Percentiles rank a stretch among this genome's conserved stretches.
phyloP scores from a whole-genome alignment of 306 rosid species.

The Prunus kanzakura region DNA sequence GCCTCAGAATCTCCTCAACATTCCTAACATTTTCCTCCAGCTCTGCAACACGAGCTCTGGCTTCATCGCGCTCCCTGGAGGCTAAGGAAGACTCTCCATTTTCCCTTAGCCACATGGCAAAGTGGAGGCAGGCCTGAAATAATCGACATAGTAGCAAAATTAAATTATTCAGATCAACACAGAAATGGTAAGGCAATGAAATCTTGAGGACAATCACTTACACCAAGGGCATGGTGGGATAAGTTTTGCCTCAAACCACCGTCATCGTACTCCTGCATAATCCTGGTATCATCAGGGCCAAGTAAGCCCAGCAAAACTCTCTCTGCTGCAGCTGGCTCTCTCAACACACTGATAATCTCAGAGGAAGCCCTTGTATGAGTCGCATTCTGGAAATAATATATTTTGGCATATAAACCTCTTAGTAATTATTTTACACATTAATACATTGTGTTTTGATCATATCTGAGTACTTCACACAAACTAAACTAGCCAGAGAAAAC shows the following conservation, averaged over 20 bases:
- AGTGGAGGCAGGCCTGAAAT: conserved; percentile 11
- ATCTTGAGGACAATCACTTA: conserved; percentile 1
- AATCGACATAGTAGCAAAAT: neutral
- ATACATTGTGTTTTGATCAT: too few relatives aligned
- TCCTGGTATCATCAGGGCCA: conserved; percentile 1
- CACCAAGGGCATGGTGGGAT: conserved; percentile 4
- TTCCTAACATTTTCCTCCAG: neutral
- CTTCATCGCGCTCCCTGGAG: neutral
- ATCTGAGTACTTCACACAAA: too few relatives aligned
- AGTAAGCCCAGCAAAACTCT: conserved; percentile 1
- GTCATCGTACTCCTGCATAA: neutral
- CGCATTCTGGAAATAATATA: neutral
- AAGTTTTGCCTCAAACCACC: conserved; percentile 4
- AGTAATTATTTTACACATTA: neutral
- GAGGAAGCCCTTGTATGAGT: neutral
- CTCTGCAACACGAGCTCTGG: conserved; percentile 1
- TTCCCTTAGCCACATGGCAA: conserved; percentile 8
- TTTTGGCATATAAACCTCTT: neutral
- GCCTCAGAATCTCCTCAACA: neutral
- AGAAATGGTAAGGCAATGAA: neutral
- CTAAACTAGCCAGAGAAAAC: too few relatives aligned
- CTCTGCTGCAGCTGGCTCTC: conserved; percentile 2
- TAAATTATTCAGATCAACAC: neutral
- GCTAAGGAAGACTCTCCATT: neutral
- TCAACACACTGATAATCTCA: neutral